Percentiles rank a stretch among this genome's conserved stretches.
Conservation (phyloP, 148 eudicot species). For the Mesembryanthemum crystallinum region DNA sequence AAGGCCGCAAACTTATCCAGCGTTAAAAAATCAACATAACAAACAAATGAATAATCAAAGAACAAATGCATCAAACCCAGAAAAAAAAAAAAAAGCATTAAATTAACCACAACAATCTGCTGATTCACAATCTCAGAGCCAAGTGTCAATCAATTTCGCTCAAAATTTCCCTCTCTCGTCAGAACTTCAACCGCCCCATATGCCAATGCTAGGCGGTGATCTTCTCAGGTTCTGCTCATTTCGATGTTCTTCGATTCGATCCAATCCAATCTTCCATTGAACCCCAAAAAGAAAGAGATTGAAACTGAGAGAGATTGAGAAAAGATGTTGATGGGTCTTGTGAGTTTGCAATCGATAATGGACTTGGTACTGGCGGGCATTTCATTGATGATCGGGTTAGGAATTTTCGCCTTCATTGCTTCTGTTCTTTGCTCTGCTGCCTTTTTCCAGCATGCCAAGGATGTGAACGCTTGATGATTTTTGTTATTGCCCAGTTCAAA, state of each 20-base stretch:
- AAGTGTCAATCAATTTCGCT: background rate
- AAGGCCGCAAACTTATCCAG: too few species aligned
- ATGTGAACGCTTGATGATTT: conserved; percentile 22
- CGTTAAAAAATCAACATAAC: too few species aligned
- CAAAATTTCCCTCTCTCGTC: background rate
- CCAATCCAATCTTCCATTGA: background rate
- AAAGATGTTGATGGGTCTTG: conserved; percentile 43
- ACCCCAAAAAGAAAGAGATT: background rate
- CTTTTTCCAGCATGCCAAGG: conserved; percentile 61
- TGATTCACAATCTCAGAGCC: background rate
- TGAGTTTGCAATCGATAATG: conserved; percentile 55
- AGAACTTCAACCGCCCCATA: background rate
- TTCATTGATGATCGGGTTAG: conserved; percentile 71
- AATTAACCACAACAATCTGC: background rate
- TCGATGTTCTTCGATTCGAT: background rate
- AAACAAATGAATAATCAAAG: too few species aligned
- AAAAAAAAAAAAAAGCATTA: background rate
- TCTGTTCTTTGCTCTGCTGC: conserved; percentile 63
- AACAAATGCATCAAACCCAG: background rate
- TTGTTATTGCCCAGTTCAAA: background rate
- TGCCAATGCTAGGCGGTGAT: background rate
- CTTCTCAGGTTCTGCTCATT: background rate
- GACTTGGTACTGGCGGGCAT: conserved; percentile 68
- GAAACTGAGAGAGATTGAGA: background rate
- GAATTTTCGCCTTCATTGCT: conserved; percentile 56